Evolutionary conservation across 805 yeast genomes (phyloP).

Genomic region (Spathaspora sp.): DNA sequence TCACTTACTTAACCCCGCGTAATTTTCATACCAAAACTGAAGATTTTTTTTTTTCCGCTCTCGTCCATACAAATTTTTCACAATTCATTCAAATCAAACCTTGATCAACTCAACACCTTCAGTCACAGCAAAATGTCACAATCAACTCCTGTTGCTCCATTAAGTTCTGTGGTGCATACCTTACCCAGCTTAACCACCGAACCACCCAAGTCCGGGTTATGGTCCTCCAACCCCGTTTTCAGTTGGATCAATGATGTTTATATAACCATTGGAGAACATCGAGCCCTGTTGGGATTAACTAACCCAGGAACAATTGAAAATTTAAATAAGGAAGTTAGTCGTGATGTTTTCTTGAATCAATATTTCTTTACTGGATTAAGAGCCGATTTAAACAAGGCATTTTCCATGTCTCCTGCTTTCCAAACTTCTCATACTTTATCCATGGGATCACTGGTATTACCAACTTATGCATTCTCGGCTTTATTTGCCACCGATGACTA

Average conservation of each 20-base stretch:
- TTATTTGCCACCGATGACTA: constrained; percentile 81
- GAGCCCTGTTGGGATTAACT: constrained; percentile 74
- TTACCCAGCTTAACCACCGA: constrained; percentile 54
- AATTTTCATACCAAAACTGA: neutral
- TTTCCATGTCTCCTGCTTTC: constrained; percentile 88
- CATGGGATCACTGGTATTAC: constrained; percentile 79
- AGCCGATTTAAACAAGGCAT: constrained; percentile 93
- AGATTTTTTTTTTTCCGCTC: neutral
- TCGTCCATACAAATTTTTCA: neutral
- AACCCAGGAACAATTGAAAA: constrained; percentile 96
- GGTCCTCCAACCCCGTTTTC: constrained; percentile 82
- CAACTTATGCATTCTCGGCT: constrained; percentile 88
- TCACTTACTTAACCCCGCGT: neutral
- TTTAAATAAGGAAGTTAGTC: constrained; percentile 86
- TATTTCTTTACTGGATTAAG: constrained; percentile 92
- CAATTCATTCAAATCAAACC: neutral
- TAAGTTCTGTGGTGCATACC: constrained; percentile 38
- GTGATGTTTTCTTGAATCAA: constrained; percentile 88
- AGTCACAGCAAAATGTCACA: neutral
- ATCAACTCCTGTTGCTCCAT: neutral
- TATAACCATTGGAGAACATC: constrained; percentile 67
- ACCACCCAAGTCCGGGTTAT: constrained; percentile 56
- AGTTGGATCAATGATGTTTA: constrained; percentile 76
- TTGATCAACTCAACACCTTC: neutral
- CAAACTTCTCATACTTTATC: constrained; percentile 94